Conservation (phyloP, 1,284 basidiomycete species). For the Uromyces viciae-fabae region DNA sequence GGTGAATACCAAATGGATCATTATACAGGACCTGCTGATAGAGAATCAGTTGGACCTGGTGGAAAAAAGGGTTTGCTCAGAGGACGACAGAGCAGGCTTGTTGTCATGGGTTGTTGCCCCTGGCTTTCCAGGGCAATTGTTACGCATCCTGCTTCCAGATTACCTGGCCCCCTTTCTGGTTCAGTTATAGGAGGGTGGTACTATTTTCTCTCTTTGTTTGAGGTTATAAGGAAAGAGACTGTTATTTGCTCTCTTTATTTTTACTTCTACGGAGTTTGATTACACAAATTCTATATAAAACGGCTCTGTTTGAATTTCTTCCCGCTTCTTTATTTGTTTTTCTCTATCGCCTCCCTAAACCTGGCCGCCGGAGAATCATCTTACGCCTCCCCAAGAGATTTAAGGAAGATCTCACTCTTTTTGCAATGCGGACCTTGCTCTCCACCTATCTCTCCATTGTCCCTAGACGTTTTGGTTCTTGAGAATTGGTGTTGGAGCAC, state of each 20-base stretch:
- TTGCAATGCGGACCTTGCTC: background rate
- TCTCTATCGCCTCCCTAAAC: too few relatives aligned
- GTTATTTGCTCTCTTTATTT: background rate
- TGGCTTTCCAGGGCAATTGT: too few relatives aligned
- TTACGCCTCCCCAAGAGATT: background rate
- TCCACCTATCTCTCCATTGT: background rate
- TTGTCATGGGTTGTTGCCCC: background rate
- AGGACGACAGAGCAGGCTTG: background rate
- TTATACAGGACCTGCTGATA: background rate
- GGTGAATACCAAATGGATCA: background rate
- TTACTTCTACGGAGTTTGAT: background rate
- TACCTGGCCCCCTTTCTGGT: too few relatives aligned
- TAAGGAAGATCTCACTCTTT: background rate
- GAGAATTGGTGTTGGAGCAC: background rate
- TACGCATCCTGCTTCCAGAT: too few relatives aligned
- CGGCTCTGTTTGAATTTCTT: too few relatives aligned
- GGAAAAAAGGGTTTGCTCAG: background rate
- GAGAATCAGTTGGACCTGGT: background rate
- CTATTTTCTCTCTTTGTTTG: background rate
- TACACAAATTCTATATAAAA: too few relatives aligned
- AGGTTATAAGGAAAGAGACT: background rate
- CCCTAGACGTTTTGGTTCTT: background rate
- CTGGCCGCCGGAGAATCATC: too few relatives aligned
- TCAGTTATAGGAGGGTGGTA: background rate
- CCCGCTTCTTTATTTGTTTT: too few relatives aligned